These are phyloP conservation scores for Chrysanthemum lavandulifolium DNA, from an alignment of 129 eudicot genomes.

Conservation along the genomic window DNA sequence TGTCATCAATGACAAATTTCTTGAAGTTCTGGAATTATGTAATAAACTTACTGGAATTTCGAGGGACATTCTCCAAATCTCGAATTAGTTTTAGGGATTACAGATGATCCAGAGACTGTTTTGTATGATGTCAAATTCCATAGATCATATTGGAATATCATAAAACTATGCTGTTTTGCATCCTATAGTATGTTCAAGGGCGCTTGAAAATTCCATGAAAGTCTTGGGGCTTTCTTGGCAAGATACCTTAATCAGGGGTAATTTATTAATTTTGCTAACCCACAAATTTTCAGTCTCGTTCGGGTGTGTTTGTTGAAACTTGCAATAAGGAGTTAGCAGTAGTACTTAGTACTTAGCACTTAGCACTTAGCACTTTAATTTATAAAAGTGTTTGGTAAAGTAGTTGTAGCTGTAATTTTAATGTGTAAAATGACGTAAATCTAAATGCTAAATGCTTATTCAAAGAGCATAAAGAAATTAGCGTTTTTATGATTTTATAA, in stretches of 20 bases:
- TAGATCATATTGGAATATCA: not conserved
- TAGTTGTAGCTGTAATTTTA: too few relatives aligned
- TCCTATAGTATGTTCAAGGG: too few relatives aligned
- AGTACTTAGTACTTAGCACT: too few relatives aligned
- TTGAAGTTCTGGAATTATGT: not conserved
- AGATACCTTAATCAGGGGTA: not conserved
- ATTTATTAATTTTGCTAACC: not conserved
- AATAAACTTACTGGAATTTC: not conserved
- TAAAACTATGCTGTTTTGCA: not conserved
- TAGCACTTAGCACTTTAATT: too few relatives aligned
- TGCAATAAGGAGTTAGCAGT: too few relatives aligned
- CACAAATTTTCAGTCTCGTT: not conserved
- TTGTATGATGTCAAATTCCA: slow-evolving; percentile 10
- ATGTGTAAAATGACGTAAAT: too few relatives aligned
- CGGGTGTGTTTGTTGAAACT: too few relatives aligned
- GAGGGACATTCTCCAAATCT: slow-evolving; percentile 4
- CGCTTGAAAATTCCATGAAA: not conserved
- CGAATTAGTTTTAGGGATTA: not conserved
- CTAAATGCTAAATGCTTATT: too few relatives aligned
- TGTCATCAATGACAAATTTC: not conserved
- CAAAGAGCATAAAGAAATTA: too few relatives aligned
- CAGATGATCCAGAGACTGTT: slow-evolving; percentile 1
- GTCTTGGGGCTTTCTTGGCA: not conserved
- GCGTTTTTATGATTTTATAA: too few relatives aligned
- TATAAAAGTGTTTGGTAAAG: too few relatives aligned